phyloP scores from a whole-genome alignment of 306 rosid genomes.

The Vigna nakashimae region DNA sequence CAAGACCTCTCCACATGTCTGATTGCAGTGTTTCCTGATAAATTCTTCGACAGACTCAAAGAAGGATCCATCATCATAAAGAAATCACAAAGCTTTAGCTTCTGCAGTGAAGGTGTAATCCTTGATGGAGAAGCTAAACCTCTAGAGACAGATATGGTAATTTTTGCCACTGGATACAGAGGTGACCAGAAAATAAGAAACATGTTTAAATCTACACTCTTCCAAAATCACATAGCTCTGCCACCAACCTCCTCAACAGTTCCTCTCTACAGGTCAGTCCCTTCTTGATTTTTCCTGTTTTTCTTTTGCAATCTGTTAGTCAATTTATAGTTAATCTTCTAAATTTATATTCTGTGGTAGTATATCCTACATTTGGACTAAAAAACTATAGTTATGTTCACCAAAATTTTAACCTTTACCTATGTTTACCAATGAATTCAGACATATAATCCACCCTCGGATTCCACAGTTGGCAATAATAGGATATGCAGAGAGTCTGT shows the following conservation, averaged over 20 bases:
- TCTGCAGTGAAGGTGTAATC: slow-evolving; percentile 55
- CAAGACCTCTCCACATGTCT: slow-evolving; percentile 51
- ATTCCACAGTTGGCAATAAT: slow-evolving; percentile 56
- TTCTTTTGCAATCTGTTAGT: too few species aligned
- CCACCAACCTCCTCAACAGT: slow-evolving; percentile 21
- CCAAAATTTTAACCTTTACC: background rate
- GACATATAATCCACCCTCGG: slow-evolving; percentile 52
- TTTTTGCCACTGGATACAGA: slow-evolving; percentile 65
- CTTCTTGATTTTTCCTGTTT: too few species aligned
- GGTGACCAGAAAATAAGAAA: slow-evolving; percentile 56
- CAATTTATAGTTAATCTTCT: too few species aligned
- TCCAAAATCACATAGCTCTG: slow-evolving; percentile 40
- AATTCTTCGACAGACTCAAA: slow-evolving; percentile 47
- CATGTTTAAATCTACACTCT: slow-evolving; percentile 54
- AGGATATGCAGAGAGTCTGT: slow-evolving; percentile 54
- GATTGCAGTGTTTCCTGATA: slow-evolving; percentile 48
- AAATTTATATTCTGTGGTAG: too few species aligned
- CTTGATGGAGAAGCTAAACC: slow-evolving; percentile 51
- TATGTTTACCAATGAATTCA: slow-evolving; percentile 10
- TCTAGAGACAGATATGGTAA: slow-evolving; percentile 52
- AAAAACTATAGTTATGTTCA: too few species aligned
- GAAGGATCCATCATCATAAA: slow-evolving; percentile 60
- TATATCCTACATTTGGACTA: too few species aligned
- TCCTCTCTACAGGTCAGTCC: slow-evolving; percentile 59
- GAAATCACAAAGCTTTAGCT: slow-evolving; percentile 51